Base-by-base conservation (phyloP, 805 yeast genomes). In the Saccharomyces jurei region DNA sequence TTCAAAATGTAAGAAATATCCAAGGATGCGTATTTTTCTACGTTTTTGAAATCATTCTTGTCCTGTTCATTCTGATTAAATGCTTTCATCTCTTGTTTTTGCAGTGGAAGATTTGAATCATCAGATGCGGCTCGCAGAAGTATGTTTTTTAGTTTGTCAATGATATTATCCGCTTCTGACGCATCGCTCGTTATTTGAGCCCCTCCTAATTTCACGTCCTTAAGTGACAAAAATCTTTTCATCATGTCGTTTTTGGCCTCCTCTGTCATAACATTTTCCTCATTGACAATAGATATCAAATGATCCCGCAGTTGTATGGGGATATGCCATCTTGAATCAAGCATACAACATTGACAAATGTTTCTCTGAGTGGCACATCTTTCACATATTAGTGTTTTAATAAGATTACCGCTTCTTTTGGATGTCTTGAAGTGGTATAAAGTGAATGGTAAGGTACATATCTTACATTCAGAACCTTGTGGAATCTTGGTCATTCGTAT, bases 291-390 rank as follows among this genome's bases (percentile, higher is more conserved):
- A 60, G 83, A 82, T 62, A 90, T 68, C 3, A 96, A 87, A 1
- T 89, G 83, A 63, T 91, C 97, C 59, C 97, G 75, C 6, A 89
- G 71, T 10, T 83, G 81, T 17, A 89, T 67, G 0, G 96, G 89
- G n/a, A 94, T 81, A 3, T 90, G 88, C 72, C 83, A 87, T 29
- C 84, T 81, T 46, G 91, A 72, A 71, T 92, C 98, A 32, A 86
- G 68, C 81, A 89, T 79, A 68, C 99, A 92, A 26, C 83, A 73
- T 68, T 94, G 98, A 66, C 99, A 92, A 62, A 95, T 86, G 70
- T 88, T 86, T 56, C 85, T 78, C 48, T 84, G 81, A 46, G 83
- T 74, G 0, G 97, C 83, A 73, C 99, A 92, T 0, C 91, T 82
- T 36, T 73, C 66, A 71, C 99, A 92, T 21, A 92, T 81, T 1